These are phyloP conservation scores for Limnanthes douglasii DNA, from an alignment of 345 rosid genomes.

Conservation along the genomic window DNA sequence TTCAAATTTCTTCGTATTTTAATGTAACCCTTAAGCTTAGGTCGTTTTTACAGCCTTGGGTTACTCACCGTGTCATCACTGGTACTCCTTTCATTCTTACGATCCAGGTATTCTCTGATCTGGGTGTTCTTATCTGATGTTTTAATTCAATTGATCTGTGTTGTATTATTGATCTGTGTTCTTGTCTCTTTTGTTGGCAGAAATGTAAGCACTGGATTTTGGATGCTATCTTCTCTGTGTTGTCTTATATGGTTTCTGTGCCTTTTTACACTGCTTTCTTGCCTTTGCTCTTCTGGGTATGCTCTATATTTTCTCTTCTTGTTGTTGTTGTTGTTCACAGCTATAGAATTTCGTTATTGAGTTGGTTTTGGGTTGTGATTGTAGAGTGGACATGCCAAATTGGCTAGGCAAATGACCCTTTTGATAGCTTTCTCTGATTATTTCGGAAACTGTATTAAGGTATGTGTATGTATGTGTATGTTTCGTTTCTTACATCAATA, in stretches of 20 bases:
- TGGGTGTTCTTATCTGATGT: background rate
- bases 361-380: conserved; percentile 2
- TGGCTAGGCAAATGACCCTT: conserved; percentile 96
- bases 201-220: conserved; percentile 36
- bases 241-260: conserved; percentile 93
- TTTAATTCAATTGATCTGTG: background rate
- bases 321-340: too few relatives aligned
- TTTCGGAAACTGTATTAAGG: conserved; percentile 80
- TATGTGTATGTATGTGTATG: conserved; percentile 2
- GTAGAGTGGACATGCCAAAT: conserved; percentile 94
- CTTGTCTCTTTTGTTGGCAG: conserved; percentile 21
- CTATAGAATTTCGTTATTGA: too few relatives aligned
- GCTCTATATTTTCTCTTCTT: background rate
- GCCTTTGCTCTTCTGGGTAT: conserved; percentile 97
- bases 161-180: background rate
- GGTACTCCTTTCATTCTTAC: conserved; percentile 44
- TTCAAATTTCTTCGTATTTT: conserved; percentile 44
- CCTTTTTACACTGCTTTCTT: conserved; percentile 95
- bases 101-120: conserved; percentile 69
- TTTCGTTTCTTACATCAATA: background rate
- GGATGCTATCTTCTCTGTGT: conserved; percentile 72
- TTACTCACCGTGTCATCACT: conserved; percentile 33
- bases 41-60: conserved; percentile 61
- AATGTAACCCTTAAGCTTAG: conserved; percentile 51
- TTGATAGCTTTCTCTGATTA: conserved; percentile 96